Base-by-base conservation (phyloP, 2,329 filamentous ascomycete species). In the Colletotrichum siamense region DNA sequence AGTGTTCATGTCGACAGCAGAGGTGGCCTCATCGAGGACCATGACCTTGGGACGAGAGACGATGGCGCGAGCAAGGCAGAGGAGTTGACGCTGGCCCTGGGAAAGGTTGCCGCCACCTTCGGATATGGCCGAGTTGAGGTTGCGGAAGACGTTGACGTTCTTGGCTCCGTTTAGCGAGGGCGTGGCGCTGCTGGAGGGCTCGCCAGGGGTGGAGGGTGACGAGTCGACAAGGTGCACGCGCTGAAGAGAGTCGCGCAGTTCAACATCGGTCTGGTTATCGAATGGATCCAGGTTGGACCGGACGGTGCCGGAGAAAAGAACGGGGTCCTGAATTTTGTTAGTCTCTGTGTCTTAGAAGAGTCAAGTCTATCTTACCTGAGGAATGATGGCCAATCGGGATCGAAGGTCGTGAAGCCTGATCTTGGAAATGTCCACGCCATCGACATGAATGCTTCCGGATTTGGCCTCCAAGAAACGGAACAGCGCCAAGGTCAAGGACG, bases 21-120 rank as follows among this genome's bases (percentile, higher is more conserved):
- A 93, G 0, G 95, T 96, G 1, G 95, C 94, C 85, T 96, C 94
- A 82, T 96, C 94, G 2, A 96, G 89, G 2, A 96, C 92, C 91
- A 96, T 94, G 79, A 96, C 92, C 81, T 94, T 94, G 5, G 94
- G 94, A 0, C 92, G 89, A 0, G 91, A 89, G 28, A 95, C 92
- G 79, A 95, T 95, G 67, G 92, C 94, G 67, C 92, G 92, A 1
- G 94, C 94, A 6, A 95, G 91, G 80, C 94, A 95, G 49, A 96
- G 89, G 1, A 95, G 92, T 83, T 96, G 94, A 4, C 94, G 90
- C 83, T 96, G 94, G 32, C 94, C 94, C 82, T 95, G 94, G 0
- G 93, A 95, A 22, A 95, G 88, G 82, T 95, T 96, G 6, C 94
- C 89, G 0, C 94, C 94, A 22, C 93, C 93, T 82, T 95, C 93